These are phyloP conservation scores for Fusarium dimerum DNA, from an alignment of 2,329 filamentous ascomycete species.

Conservation along the genomic window DNA sequence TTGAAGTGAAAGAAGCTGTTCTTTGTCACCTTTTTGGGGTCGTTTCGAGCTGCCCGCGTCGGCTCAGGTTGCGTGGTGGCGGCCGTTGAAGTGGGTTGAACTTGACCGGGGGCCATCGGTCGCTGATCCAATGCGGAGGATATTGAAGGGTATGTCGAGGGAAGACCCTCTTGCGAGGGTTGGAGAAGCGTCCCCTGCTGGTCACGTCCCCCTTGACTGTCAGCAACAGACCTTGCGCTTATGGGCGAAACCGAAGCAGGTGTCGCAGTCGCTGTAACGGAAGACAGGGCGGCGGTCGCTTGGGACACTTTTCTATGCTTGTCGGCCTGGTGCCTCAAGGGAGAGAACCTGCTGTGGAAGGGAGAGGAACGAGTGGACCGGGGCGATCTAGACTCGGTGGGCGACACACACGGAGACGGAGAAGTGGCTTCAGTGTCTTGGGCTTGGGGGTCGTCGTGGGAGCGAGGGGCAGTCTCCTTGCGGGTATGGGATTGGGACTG, in stretches of 20 bases:
- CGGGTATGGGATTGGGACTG: conserved; percentile 25
- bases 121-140: conserved; percentile 28
- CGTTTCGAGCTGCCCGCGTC: conserved; percentile 29
- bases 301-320: conserved; percentile 28
- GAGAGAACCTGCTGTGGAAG: conserved; percentile 44
- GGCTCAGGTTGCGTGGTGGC: conserved; percentile 12
- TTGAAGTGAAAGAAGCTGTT: conserved; percentile 54
- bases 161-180: conserved; percentile 26
- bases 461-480: conserved; percentile 36
- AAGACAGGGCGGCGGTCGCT: conserved; percentile 22
- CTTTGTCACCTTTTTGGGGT: conserved; percentile 46
- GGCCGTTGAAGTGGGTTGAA: conserved; percentile 18
- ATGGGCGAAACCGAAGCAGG: conserved; percentile 15
- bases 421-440: conserved; percentile 32
- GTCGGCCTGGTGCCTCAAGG: conserved; percentile 28
- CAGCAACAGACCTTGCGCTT: conserved; percentile 8
- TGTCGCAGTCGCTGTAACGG: conserved; percentile 6
- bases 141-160: conserved; percentile 29
- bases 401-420: conserved; percentile 30
- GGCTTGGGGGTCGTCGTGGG: conserved; percentile 31
- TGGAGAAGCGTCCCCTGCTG: conserved; percentile 30
- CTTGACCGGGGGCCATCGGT: conserved; percentile 12
- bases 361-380: conserved; percentile 49
- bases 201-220: conserved; percentile 18
- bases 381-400: conserved; percentile 40